Percentiles rank a stretch among this genome's conserved stretches.
phyloP scores from a whole-genome alignment of 345 rosid species.

The Citrus cavaleriei region DNA sequence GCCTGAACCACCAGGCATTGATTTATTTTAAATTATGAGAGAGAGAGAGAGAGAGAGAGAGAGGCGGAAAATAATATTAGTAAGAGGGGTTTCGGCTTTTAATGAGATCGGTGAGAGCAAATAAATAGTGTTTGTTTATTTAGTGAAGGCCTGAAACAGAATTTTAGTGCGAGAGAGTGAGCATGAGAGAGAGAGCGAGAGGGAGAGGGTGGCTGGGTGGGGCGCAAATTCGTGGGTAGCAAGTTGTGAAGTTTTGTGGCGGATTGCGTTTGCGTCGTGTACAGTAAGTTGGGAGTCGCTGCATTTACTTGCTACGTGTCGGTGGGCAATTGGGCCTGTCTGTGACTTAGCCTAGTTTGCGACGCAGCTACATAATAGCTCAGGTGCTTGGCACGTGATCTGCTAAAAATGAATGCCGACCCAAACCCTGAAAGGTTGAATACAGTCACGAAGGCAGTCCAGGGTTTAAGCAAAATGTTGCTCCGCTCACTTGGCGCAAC shows the following conservation, averaged over 20 bases:
- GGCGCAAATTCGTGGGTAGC: neutral
- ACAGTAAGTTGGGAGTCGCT: neutral
- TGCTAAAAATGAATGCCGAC: neutral
- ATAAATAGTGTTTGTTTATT: neutral
- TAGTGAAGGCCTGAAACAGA: neutral
- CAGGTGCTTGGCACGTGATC: neutral
- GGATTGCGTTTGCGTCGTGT: neutral
- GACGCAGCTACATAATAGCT: too few species aligned
- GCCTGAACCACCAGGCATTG: slow-evolving; percentile 47
- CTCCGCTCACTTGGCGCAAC: slow-evolving; percentile 31
- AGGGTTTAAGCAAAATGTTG: slow-evolving; percentile 26
- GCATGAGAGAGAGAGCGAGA: too few species aligned
- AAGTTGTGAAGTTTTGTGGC: neutral
- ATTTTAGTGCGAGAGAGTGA: slow-evolving; percentile 1
- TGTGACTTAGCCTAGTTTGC: neutral
- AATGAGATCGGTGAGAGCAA: neutral
- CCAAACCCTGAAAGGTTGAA: neutral
- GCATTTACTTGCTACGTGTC: neutral
- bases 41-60: neutral
- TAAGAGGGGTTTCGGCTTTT: neutral
- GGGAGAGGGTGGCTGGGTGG: too few species aligned
- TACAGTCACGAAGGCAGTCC: neutral
- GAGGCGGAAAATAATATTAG: neutral
- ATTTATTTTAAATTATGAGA: neutral
- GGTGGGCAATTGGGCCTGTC: neutral